Evolutionary conservation across 495 filamentous ascomycete genomes (phyloP).

Genomic region (Aspergillus sclerotiicarbonarius): DNA sequence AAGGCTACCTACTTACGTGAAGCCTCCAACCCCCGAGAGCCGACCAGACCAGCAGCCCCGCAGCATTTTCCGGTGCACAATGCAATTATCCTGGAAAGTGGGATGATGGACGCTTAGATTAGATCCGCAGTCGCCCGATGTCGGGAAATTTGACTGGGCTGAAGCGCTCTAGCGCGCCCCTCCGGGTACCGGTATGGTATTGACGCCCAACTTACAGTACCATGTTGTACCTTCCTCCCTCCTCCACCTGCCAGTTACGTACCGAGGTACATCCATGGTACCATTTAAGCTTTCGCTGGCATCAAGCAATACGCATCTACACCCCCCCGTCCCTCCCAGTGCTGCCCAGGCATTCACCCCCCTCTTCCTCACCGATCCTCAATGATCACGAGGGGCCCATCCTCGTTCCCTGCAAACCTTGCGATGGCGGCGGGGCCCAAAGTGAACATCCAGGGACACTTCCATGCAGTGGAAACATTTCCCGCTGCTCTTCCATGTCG

Average conservation of each 20-base stretch:
- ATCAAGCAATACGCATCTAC: no score
- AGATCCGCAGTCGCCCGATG: slow-evolving; percentile 28
- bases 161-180: not conserved
- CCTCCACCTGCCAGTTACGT: not conserved
- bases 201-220: not conserved
- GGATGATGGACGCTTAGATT: slow-evolving; percentile 26
- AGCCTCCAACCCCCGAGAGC: not conserved
- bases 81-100: slow-evolving; percentile 7
- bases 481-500: not conserved
- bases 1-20: not conserved
- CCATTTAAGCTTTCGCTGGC: not conserved
- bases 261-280: not conserved
- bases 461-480: not conserved
- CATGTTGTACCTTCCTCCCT: not conserved
- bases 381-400: slow-evolving; percentile 14
- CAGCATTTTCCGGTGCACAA: not conserved
- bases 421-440: not conserved
- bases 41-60: not conserved
- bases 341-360: no score
- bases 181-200: not conserved
- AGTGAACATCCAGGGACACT: not conserved
- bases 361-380: slow-evolving; percentile 3
- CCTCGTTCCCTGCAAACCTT: slow-evolving; percentile 6
- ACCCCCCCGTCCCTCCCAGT: no score
- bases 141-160: slow-evolving; percentile 15